Conservation (phyloP, 257 asterid genomes). For the Leonotis leonurus region DNA sequence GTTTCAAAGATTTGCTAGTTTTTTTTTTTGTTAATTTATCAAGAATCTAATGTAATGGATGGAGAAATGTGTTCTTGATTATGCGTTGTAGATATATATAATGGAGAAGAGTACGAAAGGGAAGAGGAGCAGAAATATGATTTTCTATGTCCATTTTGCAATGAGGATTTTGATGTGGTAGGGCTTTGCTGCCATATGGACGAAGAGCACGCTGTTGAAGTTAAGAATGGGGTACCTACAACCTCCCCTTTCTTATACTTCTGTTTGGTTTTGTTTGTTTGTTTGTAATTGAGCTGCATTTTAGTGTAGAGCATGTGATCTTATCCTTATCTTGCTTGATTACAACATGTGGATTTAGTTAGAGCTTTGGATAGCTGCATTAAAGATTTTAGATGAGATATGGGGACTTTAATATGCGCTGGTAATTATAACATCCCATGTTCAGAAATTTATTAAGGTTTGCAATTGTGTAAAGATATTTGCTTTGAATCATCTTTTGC, state of each 20-base stretch:
- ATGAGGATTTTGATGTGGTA: conserved; percentile 73
- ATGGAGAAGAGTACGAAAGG: conserved; percentile 56
- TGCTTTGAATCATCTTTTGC: too few species aligned
- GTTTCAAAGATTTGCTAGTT: neutral
- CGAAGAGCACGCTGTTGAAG: conserved; percentile 72
- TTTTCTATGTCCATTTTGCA: conserved; percentile 79
- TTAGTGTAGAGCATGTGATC: neutral
- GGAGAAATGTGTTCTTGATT: neutral
- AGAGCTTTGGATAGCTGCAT: neutral
- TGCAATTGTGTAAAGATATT: neutral
- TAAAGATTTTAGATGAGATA: too few species aligned
- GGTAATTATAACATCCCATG: neutral
- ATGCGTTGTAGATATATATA: conserved; percentile 37
- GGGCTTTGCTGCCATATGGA: conserved; percentile 92
- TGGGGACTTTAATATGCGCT: neutral
- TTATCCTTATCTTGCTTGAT: neutral
- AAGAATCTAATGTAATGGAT: neutral
- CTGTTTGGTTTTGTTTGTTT: neutral
- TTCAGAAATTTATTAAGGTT: neutral
- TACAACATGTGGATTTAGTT: neutral
- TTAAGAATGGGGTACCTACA: conserved; percentile 70
- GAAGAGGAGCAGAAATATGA: conserved; percentile 64
- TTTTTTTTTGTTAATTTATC: neutral
- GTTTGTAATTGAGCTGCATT: neutral
- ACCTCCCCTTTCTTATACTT: neutral